phyloP scores from a whole-genome alignment of 495 filamentous ascomycete genomes.

The Evansstolkia leycettana region DNA sequence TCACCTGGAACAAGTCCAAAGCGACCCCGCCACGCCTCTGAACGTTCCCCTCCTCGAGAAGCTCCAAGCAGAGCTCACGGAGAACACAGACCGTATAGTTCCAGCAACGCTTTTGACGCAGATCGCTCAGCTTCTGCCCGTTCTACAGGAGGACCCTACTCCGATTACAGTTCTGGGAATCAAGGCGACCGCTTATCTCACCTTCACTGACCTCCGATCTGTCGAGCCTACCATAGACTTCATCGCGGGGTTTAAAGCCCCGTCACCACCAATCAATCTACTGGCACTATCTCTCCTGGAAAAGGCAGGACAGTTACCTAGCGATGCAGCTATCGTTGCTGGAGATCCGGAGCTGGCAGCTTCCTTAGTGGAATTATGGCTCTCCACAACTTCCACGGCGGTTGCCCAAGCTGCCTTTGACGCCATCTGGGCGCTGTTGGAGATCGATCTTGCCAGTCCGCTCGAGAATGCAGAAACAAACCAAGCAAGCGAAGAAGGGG shows the following conservation, averaged over 20 bases:
- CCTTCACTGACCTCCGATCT: constrained; percentile 30
- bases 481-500: constrained; percentile 15
- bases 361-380: constrained; percentile 56
- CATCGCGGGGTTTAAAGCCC: constrained; percentile 41
- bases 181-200: constrained; percentile 24
- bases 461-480: constrained; percentile 34
- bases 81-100: constrained; percentile 22
- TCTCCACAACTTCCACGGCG: constrained; percentile 55
- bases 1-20: constrained; percentile 25
- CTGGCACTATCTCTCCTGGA: constrained; percentile 57
- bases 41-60: constrained; percentile 27
- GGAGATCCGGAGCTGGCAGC: constrained; percentile 48
- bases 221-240: constrained; percentile 36
- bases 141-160: constrained; percentile 38
- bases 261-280: constrained; percentile 53
- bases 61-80: constrained; percentile 28
- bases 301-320: constrained; percentile 50
- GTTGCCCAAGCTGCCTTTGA: constrained; percentile 58
- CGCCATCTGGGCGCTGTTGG: constrained; percentile 57
- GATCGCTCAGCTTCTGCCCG: constrained; percentile 32
- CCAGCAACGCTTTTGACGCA: constrained; percentile 29
- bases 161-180: constrained; percentile 33
- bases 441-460: constrained; percentile 42
- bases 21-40: constrained; percentile 22
- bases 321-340: constrained; percentile 57